Base-by-base conservation (phyloP, 495 filamentous ascomycete genomes). In the Penicillium soppii region DNA sequence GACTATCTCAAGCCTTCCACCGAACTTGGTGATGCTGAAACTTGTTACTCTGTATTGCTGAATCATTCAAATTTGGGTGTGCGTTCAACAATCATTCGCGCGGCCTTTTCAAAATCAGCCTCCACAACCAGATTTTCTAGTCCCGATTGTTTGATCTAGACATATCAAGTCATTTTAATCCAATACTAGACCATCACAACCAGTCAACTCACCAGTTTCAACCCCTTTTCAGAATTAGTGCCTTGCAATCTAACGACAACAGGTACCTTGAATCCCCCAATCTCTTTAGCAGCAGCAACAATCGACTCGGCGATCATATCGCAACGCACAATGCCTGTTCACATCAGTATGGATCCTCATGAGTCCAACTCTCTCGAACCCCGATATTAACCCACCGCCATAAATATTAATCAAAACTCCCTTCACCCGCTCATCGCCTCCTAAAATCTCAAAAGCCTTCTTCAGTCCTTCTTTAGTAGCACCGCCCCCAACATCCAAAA, bases 271-370 rank as follows among this genome's bases (percentile, higher is more conserved):
- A 68, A 66, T 2, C 58, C 58, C 3, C 58, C 60, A 12, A 46
- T 47, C 5, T 48, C 39, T 8, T 35, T 15, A 5, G 60, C 62
- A 5, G 65, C 67, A 20, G 56, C 55, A 39, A 70, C 10, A 16
- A 70, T 67, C 20, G 65, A 62, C 29, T 65, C 58, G 8, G 67
- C 67, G 25, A 70, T 67, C 67, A 70, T 70, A 47, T 70, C 65
- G 21, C 67, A 70, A 4, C 67, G 67, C 23, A 70, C 58, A 46
- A 70, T 70, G 0, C 67, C 67, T 69, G 26, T 1, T 4, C 12
- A 26, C 50, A 7, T 0, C 25, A 30, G 43, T 27, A 46, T 21
- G 5, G 2, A 30, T 22, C 21, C 23, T 47, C 33, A 46, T 21
- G 5, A 5, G 23, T 22, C 21, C 23, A 4, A 7, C 23, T n/a